These are phyloP conservation scores for Theobroma cacao DNA, from an alignment of 345 rosid genomes.

Conservation along the genomic window DNA sequence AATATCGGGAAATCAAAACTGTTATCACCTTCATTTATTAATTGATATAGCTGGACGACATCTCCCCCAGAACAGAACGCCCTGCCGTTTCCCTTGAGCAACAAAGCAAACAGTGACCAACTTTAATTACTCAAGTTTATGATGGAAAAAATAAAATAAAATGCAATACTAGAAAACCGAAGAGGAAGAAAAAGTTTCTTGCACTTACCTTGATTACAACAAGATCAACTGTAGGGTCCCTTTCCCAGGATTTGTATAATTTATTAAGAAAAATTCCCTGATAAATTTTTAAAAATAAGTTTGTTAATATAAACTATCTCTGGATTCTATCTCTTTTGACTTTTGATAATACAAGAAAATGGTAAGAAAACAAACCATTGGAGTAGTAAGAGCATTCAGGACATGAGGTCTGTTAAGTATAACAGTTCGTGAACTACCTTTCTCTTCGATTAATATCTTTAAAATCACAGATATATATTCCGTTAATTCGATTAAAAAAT, in stretches of 20 bases:
- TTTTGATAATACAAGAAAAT: not conserved
- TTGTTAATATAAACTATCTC: not conserved
- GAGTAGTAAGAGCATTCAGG: conserved; percentile 22
- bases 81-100: conserved; percentile 25
- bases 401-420: conserved; percentile 23
- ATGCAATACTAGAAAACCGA: not conserved
- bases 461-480: too few relatives aligned
- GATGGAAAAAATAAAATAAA: not conserved
- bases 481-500: too few relatives aligned
- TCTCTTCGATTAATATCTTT: conserved; percentile 20
- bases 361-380: conserved; percentile 7
- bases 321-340: not conserved
- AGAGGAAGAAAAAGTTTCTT: not conserved
- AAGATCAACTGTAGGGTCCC: conserved; percentile 18
- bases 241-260: conserved; percentile 23
- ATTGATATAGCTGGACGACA: conserved; percentile 17
- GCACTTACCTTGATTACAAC: conserved; percentile 13
- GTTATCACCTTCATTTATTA: conserved; percentile 15
- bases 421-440: conserved; percentile 19
- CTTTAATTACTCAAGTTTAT: not conserved
- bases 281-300: not conserved
- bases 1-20: too few relatives aligned
- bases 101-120: not conserved
- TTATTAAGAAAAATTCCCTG: conserved; percentile 19
- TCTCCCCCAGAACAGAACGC: conserved; percentile 29